Evolutionary conservation across 805 yeast genomes (phyloP).

Genomic region (Metschnikowia matae): DNA sequence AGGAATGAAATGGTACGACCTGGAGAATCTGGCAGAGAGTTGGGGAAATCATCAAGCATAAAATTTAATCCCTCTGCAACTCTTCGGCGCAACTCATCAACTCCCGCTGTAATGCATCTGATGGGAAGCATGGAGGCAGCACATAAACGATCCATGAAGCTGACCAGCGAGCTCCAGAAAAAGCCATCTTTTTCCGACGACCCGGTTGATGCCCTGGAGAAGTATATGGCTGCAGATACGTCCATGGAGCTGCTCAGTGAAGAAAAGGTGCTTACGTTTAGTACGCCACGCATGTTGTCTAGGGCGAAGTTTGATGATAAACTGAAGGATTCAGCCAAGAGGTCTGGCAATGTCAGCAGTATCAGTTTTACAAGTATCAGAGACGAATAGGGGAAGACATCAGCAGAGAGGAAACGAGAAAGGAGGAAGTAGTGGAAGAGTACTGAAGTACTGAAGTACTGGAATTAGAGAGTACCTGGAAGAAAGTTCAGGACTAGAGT

Average conservation of each 20-base stretch:
- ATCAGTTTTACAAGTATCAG: constrained; percentile 17
- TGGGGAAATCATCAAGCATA: background rate
- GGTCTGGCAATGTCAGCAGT: constrained; percentile 12
- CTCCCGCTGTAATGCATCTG: constrained; percentile 3
- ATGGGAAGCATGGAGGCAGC: background rate
- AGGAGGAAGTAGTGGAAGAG: no score
- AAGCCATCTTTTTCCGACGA: background rate
- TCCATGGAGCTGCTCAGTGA: constrained; percentile 5
- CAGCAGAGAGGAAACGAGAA: no score
- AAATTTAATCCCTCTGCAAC: constrained; percentile 1
- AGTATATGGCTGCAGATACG: background rate
- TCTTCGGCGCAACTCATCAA: constrained; percentile 6
- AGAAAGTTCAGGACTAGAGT: no score
- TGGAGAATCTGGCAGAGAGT: no score
- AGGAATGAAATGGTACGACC: background rate
- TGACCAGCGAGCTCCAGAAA: background rate
- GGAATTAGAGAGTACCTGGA: no score
- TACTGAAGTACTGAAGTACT: no score
- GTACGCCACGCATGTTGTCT: background rate
- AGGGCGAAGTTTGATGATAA: background rate
- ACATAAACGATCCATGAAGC: background rate
- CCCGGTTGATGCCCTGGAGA: background rate
- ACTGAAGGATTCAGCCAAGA: constrained; percentile 1
- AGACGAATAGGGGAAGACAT: constrained; percentile 7
- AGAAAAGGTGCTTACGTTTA: background rate